A percentile compares a stretch with the other conserved stretches of the same genome.
phyloP scores from a whole-genome alignment of 495 filamentous ascomycete species.

The Thermochaetoides thermophila region DNA sequence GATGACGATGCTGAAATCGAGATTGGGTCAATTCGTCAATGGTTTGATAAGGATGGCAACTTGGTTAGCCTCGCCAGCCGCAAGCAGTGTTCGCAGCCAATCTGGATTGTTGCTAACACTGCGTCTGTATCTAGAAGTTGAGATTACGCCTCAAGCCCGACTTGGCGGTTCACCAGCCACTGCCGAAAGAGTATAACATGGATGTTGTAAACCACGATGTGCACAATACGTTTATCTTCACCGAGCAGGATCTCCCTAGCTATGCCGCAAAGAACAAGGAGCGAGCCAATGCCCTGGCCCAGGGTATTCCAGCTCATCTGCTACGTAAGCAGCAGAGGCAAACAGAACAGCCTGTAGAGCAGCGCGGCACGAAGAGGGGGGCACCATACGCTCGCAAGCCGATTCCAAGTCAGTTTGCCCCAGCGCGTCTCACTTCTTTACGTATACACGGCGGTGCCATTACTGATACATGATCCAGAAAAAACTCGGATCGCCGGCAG shows the following conservation, averaged over 20 bases:
- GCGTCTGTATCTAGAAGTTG: conserved; percentile 20
- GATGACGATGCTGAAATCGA: conserved; percentile 42
- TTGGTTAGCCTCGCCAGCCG: conserved; percentile 17
- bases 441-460: no score
- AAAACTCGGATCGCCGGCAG: conserved; percentile 63
- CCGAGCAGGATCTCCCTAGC: conserved; percentile 77
- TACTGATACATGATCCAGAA: conserved; percentile 41
- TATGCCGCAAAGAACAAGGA: conserved; percentile 46
- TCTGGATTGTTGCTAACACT: conserved; percentile 9
- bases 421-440: no score
- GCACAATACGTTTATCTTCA: conserved; percentile 77
- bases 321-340: conserved; percentile 27
- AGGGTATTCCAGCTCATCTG: conserved; percentile 35
- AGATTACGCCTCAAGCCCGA: conserved; percentile 31
- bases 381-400: conserved; percentile 60
- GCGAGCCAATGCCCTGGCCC: conserved; percentile 31
- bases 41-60: conserved; percentile 31
- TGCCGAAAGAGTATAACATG: conserved; percentile 76
- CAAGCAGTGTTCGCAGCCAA: not conserved
- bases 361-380: conserved; percentile 46
- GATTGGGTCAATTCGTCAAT: conserved; percentile 62
- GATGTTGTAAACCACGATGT: conserved; percentile 45
- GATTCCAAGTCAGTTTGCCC: conserved; percentile 57
- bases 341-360: conserved; percentile 26
- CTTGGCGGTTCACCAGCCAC: conserved; percentile 41